phyloP scores from a whole-genome alignment of 495 filamentous ascomycete species.

The Penicillium desertorum region DNA sequence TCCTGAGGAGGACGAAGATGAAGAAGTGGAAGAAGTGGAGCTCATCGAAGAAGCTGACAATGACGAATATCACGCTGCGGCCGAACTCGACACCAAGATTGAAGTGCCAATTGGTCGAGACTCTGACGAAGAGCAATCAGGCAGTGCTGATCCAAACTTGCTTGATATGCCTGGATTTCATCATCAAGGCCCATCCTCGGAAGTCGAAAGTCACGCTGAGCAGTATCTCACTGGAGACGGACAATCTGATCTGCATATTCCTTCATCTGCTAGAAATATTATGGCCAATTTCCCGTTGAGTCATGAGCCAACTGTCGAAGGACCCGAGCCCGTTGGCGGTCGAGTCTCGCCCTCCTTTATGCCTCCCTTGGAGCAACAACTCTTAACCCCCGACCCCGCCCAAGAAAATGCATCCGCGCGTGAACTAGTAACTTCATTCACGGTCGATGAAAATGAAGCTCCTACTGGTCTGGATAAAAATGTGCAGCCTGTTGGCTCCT shows the following conservation, averaged over 20 bases:
- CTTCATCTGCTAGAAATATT: not conserved
- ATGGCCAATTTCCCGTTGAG: not conserved
- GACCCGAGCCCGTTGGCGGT: not conserved
- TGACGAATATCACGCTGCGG: not conserved
- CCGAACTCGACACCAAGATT: not conserved
- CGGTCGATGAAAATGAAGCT: conserved; percentile 17
- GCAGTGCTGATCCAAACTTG: not conserved
- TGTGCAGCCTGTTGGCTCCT: not conserved
- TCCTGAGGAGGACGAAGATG: conserved; percentile 8
- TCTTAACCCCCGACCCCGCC: conserved; percentile 27
- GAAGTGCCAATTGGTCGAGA: not conserved
- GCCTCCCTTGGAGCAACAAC: conserved; percentile 15
- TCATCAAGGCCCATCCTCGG: not conserved
- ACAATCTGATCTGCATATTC: not conserved
- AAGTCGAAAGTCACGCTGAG: not conserved
- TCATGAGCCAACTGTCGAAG: not conserved
- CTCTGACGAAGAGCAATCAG: not conserved
- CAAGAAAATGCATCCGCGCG: conserved; percentile 16
- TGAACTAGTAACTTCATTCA: not conserved
- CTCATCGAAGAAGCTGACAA: conserved; percentile 4
- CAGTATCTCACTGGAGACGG: not conserved
- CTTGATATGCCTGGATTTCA: not conserved
- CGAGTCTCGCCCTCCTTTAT: not conserved
- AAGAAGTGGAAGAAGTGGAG: not conserved
- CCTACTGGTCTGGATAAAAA: not conserved